A percentile compares a stretch with the other conserved stretches of the same genome.
These are phyloP conservation scores for Lathyrus tuberosus DNA, from an alignment of 306 rosid genomes.

Conservation along the genomic window DNA sequence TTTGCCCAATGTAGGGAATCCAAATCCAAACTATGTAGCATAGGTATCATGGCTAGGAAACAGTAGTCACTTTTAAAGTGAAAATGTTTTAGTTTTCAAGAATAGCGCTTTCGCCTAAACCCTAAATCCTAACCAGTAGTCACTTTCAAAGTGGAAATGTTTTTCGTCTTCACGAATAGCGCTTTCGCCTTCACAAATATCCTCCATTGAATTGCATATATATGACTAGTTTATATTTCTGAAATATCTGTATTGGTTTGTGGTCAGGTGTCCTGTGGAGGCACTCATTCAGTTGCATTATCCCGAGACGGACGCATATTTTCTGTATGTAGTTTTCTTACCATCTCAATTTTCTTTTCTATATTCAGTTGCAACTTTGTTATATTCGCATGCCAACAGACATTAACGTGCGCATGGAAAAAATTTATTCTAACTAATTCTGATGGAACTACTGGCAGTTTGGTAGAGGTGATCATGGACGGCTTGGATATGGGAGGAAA, in stretches of 20 bases:
- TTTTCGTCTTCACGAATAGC: background rate
- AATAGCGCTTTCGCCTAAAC: too few relatives aligned
- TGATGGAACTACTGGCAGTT: constrained; percentile 54
- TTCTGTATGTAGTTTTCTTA: constrained; percentile 60
- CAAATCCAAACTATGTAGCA: background rate
- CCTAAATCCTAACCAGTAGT: too few relatives aligned
- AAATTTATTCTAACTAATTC: background rate
- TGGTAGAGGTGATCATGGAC: constrained; percentile 97
- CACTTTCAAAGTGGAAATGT: background rate
- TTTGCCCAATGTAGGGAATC: too few relatives aligned
- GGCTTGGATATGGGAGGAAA: constrained; percentile 97
- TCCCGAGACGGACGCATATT: constrained; percentile 85
- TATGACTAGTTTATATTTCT: background rate
- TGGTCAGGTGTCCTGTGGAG: constrained; percentile 90
- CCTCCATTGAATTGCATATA: constrained; percentile 10
- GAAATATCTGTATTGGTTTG: constrained; percentile 16
- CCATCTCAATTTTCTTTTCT: constrained; percentile 24
- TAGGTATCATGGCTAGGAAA: constrained; percentile 10
- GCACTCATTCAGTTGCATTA: constrained; percentile 94
- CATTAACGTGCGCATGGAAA: background rate
- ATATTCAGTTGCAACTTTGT: background rate
- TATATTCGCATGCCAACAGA: background rate
- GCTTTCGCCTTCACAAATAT: background rate
- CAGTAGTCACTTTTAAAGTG: background rate
- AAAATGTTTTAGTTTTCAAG: background rate